These are phyloP conservation scores for Hyphopichia homilentoma DNA, from an alignment of 805 yeast genomes.

Conservation along the genomic window DNA sequence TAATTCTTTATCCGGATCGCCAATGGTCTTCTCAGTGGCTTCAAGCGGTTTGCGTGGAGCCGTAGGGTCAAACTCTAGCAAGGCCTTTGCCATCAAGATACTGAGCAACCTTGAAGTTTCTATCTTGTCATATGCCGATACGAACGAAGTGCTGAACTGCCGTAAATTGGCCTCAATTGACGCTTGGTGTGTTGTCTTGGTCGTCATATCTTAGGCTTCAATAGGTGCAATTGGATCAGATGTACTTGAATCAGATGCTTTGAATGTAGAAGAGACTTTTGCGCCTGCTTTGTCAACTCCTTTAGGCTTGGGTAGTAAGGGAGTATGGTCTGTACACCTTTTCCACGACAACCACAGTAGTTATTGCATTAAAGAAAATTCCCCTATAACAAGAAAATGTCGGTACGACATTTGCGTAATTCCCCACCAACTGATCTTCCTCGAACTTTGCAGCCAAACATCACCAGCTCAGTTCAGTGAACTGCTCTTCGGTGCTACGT, in stretches of 20 bases:
- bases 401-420: no score
- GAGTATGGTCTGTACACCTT: no score
- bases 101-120: conserved; percentile 14
- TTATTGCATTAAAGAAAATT: no score
- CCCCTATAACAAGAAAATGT: no score
- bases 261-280: no score
- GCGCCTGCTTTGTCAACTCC: no score
- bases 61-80: conserved; percentile 16
- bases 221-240: not conserved
- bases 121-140: conserved; percentile 18
- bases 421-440: no score
- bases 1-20: conserved; percentile 10
- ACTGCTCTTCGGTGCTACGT: no score
- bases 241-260: not conserved
- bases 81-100: conserved; percentile 14
- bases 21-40: conserved; percentile 9
- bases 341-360: no score
- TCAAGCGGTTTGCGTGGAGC: conserved; percentile 10
- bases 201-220: not conserved
- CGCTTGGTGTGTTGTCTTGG: conserved; percentile 11
- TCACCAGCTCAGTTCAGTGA: no score
- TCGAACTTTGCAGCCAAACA: no score
- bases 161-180: conserved; percentile 21
- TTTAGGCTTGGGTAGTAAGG: no score
- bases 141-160: conserved; percentile 13